Percentiles rank a stretch among this genome's conserved stretches.
Conservation (phyloP, 140 eudicot species). For the Erigeron philadelphicus region DNA sequence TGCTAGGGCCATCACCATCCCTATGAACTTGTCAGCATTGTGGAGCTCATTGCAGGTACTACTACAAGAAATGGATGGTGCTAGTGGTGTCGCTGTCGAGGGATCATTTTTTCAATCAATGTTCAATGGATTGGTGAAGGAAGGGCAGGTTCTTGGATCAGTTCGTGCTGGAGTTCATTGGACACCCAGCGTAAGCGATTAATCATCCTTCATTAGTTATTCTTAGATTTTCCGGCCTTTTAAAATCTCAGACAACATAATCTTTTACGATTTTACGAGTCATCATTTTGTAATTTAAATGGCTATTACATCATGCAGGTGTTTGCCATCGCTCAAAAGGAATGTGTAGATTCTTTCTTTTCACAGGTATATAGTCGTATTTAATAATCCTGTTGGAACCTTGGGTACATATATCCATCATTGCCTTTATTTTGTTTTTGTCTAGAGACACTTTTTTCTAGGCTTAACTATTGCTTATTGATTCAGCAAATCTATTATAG, state of each 20-base stretch:
- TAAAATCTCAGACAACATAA: background rate
- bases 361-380: constrained; percentile 61
- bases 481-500: background rate
- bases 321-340: constrained; percentile 92
- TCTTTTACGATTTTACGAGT: background rate
- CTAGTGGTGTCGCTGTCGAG: constrained; percentile 88
- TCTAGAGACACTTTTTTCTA: background rate
- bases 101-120: constrained; percentile 86
- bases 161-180: constrained; percentile 99
- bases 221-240: background rate
- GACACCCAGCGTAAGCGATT: constrained; percentile 79
- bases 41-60: constrained; percentile 82
- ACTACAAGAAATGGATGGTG: constrained; percentile 85
- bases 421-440: background rate
- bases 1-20: constrained; percentile 81
- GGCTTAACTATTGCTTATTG: background rate
- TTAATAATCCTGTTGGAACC: background rate
- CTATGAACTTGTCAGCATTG: constrained; percentile 71
- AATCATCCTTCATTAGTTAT: background rate
- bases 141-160: constrained; percentile 81
- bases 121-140: constrained; percentile 91
- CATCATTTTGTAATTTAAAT: constrained; percentile 6
- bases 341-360: constrained; percentile 83
- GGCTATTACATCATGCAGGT: constrained; percentile 48
- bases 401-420: background rate